Conservation (phyloP, 768 basidiomycete genomes). For the Termitomyces sp. region DNA sequence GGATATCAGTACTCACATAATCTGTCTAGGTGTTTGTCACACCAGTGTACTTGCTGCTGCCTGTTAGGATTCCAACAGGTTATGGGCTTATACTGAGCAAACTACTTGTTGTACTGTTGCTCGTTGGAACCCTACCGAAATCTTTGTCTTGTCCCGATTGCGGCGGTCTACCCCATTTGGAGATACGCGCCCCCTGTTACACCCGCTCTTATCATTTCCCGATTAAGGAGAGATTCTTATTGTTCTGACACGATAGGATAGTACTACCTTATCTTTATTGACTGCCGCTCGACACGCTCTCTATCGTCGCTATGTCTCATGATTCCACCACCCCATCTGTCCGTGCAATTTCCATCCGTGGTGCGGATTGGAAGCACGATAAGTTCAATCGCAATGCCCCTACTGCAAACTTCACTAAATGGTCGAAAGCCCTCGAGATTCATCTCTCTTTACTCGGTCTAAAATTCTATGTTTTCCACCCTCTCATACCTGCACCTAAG, state of each 20-base stretch:
- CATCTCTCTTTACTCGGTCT: neutral
- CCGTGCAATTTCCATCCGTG: neutral
- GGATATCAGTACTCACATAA: too few species aligned
- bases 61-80: neutral
- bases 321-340: neutral
- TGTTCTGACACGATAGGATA: too few species aligned
- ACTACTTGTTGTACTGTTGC: neutral
- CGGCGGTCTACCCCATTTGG: too few species aligned
- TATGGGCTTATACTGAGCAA: neutral
- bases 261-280: too few species aligned
- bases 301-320: too few species aligned
- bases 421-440: neutral
- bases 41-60: too few species aligned
- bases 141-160: neutral
- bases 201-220: too few species aligned
- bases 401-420: neutral
- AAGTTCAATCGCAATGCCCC: neutral
- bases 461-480: neutral
- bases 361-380: neutral
- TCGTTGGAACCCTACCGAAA: neutral
- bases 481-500: neutral
- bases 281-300: too few species aligned
- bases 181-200: too few species aligned
- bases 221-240: too few species aligned
- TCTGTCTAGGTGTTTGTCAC: too few species aligned